Evolutionary conservation across 805 yeast species (phyloP), one percentile per base, ranked within the genome.

Genomic region (Saccharomycodes ludwigii): DNA sequence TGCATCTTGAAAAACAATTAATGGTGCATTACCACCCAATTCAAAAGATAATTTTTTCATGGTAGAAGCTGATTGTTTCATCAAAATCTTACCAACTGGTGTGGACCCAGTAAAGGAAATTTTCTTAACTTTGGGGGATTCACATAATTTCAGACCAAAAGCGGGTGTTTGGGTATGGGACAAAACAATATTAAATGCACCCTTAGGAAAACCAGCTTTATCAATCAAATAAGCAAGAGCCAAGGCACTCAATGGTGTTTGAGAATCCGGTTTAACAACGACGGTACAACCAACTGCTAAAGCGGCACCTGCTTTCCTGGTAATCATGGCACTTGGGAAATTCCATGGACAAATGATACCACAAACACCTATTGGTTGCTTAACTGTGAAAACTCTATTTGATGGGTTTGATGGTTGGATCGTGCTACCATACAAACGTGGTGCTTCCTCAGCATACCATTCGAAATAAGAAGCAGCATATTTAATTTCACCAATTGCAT

Each of bases 391-490:
- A 15, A 68, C 66, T 48, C 74, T 64, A 43, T 67, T 71, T 31
- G 63, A 52, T 29, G 63, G 58, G 43, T 65, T 66, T 15, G 64
- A 37, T 7, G 78, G 73, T 42, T 69, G 76, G 35, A 71, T 71
- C 3, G 75, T 68, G 35, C 63, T 58, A 30, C 79, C 76, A 43
- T 70, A 68, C 18, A 61, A 47, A 39, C 77, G 52, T 41, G 71
- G 67, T 10, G 76, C 74, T 43, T 70, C 77, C 47, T 70, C 76
- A 20, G 93, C 65, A 49, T 74, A 86, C 95, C 96, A 86, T 48
- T 83, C 85, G 52, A 82, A 79, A 54, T 79, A 85, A 5, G 81
- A 69, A 3, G 79, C 78, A 18, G 71, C 75, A 41, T 72, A 72
- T 42, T 62, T 68, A 37, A 71, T 49, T 44, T 73, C 78, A 32